Evolutionary conservation across 108 stramenopile genomes (phyloP).

Genomic region (Fistulifera pelliculosa): DNA sequence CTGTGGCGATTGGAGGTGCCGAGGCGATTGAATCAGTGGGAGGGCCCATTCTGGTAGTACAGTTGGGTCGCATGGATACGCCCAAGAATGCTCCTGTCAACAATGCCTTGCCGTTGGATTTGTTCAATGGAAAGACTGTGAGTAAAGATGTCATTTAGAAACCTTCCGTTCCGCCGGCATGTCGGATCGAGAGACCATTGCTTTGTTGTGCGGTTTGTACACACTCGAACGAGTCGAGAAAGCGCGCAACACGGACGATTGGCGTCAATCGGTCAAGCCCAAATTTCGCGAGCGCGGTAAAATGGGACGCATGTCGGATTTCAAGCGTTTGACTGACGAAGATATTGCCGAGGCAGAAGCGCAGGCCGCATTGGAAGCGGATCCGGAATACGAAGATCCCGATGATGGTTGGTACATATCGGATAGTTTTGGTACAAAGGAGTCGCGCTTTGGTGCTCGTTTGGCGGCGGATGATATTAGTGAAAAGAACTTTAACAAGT

Average conservation of each 20-base stretch:
- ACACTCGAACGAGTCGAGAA: constrained; percentile 66
- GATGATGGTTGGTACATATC: constrained; percentile 87
- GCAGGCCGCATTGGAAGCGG: constrained; percentile 31
- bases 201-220: constrained; percentile 58
- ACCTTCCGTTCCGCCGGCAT: constrained; percentile 58
- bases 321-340: constrained; percentile 67
- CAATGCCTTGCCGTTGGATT: constrained; percentile 35
- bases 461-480: constrained; percentile 36
- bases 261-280: constrained; percentile 59
- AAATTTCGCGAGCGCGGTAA: constrained; percentile 72
- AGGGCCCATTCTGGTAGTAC: constrained; percentile 67
- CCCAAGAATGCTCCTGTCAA: constrained; percentile 26
- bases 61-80: constrained; percentile 65
- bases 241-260: constrained; percentile 57
- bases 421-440: constrained; percentile 71
- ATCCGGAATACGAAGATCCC: constrained; percentile 55
- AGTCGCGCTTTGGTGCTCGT: constrained; percentile 64
- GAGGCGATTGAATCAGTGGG: constrained; percentile 74
- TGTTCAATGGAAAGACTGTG: constrained; percentile 47
- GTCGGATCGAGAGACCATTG: constrained; percentile 84
- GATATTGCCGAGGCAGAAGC: constrained; percentile 54
- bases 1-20: constrained; percentile 69
- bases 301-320: constrained; percentile 81
- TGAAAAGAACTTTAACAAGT: constrained; percentile 60
- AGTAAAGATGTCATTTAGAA: constrained; percentile 22